Evolutionary conservation across 768 basidiomycete genomes (phyloP).

Genomic region (Crepidotus variabilis): DNA sequence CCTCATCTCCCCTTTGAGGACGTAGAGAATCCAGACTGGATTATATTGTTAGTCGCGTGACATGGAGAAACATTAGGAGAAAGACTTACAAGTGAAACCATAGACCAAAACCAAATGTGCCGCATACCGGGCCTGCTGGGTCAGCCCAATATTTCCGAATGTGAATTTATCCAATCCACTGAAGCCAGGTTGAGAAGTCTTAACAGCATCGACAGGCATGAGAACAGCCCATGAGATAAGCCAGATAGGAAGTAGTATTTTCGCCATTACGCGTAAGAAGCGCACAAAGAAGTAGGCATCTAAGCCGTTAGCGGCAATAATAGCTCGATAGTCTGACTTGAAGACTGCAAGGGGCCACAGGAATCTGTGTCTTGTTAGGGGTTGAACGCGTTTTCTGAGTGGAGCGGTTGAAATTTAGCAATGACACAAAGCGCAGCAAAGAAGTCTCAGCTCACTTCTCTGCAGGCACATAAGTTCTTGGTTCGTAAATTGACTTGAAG

Average conservation of each 20-base stretch:
- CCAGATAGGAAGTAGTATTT: slow-evolving; percentile 89
- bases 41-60: background rate
- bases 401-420: background rate
- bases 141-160: slow-evolving; percentile 68
- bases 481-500: slow-evolving; percentile 89
- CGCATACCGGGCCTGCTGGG: slow-evolving; percentile 57
- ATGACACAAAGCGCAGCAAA: background rate
- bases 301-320: slow-evolving; percentile 69
- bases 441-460: slow-evolving; percentile 30
- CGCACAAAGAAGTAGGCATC: slow-evolving; percentile 95
- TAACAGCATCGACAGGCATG: slow-evolving; percentile 66
- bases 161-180: slow-evolving; percentile 67
- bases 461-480: slow-evolving; percentile 63
- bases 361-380: slow-evolving; percentile 48
- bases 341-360: slow-evolving; percentile 68
- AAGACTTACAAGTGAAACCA: slow-evolving; percentile 67
- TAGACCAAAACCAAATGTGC: slow-evolving; percentile 79
- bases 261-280: slow-evolving; percentile 80
- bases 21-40: slow-evolving; percentile 81
- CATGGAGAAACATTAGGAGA: background rate
- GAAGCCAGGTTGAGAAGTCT: slow-evolving; percentile 41
- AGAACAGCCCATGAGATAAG: slow-evolving; percentile 83
- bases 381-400: slow-evolving; percentile 51
- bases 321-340: slow-evolving; percentile 55
- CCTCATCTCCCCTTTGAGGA: slow-evolving; percentile 75